Percentiles rank a stretch among this genome's conserved stretches.
Conservation (phyloP, 495 filamentous ascomycete species). For the Tirmania nivea region DNA sequence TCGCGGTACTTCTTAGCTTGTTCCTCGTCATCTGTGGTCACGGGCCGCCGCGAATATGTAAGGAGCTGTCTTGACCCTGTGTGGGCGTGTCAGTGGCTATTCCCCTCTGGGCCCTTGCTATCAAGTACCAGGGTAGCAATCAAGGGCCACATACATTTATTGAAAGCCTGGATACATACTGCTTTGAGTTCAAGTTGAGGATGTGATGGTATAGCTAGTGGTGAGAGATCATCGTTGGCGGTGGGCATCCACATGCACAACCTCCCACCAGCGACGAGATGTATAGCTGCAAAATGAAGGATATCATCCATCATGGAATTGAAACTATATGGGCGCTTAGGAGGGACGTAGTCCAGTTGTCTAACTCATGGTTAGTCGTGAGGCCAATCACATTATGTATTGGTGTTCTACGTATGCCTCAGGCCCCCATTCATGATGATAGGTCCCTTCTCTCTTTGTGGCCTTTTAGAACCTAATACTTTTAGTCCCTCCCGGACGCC, state of each 20-base stretch:
- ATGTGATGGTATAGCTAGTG: conserved; percentile 57
- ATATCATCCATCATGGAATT: conserved; percentile 74
- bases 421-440: conserved; percentile 47
- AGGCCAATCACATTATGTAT: background rate
- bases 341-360: conserved; percentile 58
- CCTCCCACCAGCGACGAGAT: conserved; percentile 63
- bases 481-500: conserved; percentile 85
- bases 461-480: conserved; percentile 57
- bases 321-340: conserved; percentile 81
- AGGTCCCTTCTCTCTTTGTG: conserved; percentile 23
- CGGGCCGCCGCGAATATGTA: background rate
- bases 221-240: conserved; percentile 50
- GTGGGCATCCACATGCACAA: conserved; percentile 96
- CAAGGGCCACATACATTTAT: conserved; percentile 61
- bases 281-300: conserved; percentile 52
- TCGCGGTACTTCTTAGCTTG: background rate
- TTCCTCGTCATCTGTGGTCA: background rate
- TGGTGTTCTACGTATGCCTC: conserved; percentile 39
- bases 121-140: conserved; percentile 29
- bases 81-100: too few relatives aligned
- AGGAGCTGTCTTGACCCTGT: background rate
- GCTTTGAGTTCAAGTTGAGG: conserved; percentile 52
- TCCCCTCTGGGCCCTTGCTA: too few relatives aligned
- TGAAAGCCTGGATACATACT: conserved; percentile 68
- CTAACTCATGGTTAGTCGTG: conserved; percentile 21